Conservation (phyloP, 306 rosid genomes). For the Lablab purpureus region DNA sequence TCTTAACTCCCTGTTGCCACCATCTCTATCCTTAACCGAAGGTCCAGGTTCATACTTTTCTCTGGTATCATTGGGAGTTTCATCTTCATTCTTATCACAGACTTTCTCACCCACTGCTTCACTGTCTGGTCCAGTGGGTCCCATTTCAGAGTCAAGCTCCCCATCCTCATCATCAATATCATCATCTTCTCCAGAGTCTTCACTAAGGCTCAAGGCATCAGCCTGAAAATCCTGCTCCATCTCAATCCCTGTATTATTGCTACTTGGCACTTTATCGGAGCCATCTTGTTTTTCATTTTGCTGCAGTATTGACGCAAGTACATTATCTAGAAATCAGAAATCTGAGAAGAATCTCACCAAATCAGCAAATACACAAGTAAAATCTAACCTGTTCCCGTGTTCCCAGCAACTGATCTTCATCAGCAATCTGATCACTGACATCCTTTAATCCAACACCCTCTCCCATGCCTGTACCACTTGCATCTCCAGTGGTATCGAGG, state of each 20-base stretch:
- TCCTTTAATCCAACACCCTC: constrained; percentile 85
- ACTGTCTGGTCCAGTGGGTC: constrained; percentile 73
- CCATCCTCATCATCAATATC: constrained; percentile 63
- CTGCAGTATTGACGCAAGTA: constrained; percentile 51
- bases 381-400: constrained; percentile 69
- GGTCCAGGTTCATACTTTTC: constrained; percentile 82
- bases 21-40: constrained; percentile 68
- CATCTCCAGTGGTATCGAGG: constrained; percentile 60
- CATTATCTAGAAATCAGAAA: constrained; percentile 28
- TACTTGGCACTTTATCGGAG: constrained; percentile 61
- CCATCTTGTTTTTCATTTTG: constrained; percentile 64
- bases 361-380: constrained; percentile 16
- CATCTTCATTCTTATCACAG: constrained; percentile 79
- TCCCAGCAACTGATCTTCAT: constrained; percentile 92
- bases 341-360: neutral
- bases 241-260: constrained; percentile 78
- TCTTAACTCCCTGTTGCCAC: constrained; percentile 72
- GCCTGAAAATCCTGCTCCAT: constrained; percentile 88
- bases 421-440: constrained; percentile 88
- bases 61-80: constrained; percentile 52
- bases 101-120: constrained; percentile 76
- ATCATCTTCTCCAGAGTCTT: constrained; percentile 77
- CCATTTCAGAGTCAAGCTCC: constrained; percentile 74
- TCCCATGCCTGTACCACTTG: constrained; percentile 86
- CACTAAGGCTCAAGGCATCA: constrained; percentile 75